These are phyloP conservation scores for Pythium aristosporum DNA, from an alignment of 352 stramenopile genomes.

Conservation along the genomic window DNA sequence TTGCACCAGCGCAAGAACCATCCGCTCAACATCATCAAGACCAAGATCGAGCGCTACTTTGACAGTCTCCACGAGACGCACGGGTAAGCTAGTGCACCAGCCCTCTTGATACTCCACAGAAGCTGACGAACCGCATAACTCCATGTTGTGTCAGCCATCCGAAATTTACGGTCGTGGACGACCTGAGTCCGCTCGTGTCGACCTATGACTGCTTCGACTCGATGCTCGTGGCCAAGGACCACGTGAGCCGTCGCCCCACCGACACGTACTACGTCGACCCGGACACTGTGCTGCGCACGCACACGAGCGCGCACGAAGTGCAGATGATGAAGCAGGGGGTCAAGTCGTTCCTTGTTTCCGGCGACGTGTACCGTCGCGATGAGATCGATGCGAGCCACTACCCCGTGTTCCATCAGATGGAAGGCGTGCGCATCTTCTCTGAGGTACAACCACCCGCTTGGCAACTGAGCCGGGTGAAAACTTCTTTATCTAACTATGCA, in stretches of 20 bases:
- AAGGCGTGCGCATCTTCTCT: slow-evolving; percentile 96
- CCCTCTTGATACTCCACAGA: background rate
- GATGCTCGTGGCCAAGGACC: slow-evolving; percentile 90
- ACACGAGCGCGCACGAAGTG: slow-evolving; percentile 94
- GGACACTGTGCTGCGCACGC: slow-evolving; percentile 76
- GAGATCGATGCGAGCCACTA: slow-evolving; percentile 99
- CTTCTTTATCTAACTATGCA: no score
- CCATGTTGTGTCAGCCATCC: slow-evolving; percentile 37
- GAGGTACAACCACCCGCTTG: slow-evolving; percentile 39
- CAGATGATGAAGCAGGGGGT: slow-evolving; percentile 85
- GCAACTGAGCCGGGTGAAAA: no score
- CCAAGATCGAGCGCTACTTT: slow-evolving; percentile 91
- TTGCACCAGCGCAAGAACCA: slow-evolving; percentile 85
- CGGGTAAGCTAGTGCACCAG: slow-evolving; percentile 31
- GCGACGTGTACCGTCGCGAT: slow-evolving; percentile 97
- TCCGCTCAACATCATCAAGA: slow-evolving; percentile 93
- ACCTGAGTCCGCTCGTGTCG: slow-evolving; percentile 85
- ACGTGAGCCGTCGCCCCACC: slow-evolving; percentile 83
- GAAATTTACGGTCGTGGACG: slow-evolving; percentile 83
- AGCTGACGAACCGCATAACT: background rate
- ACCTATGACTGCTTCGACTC: slow-evolving; percentile 90
- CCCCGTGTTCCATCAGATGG: slow-evolving; percentile 99
- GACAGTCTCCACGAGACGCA: slow-evolving; percentile 62
- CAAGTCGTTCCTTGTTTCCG: slow-evolving; percentile 92
- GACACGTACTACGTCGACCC: slow-evolving; percentile 92